These are phyloP conservation scores for Lactifluus subvellereus DNA, from an alignment of 768 basidiomycete genomes.

Conservation along the genomic window DNA sequence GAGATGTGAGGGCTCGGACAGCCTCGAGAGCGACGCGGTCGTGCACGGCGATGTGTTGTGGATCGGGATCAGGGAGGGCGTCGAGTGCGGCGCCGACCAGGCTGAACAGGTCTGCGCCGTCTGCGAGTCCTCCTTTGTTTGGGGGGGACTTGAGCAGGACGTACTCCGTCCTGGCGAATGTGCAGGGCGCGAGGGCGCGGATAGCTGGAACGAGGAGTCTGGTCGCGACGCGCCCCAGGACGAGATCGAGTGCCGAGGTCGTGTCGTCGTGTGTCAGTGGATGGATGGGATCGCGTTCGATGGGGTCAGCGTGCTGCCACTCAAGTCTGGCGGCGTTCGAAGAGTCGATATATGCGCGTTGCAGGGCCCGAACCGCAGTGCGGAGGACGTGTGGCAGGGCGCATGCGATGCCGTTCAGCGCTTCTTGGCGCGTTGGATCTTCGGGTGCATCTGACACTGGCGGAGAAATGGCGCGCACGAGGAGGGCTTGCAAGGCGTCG, in stretches of 20 bases:
- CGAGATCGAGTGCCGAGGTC: neutral
- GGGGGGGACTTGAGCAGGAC: neutral
- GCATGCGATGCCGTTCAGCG: neutral
- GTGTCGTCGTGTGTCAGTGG: neutral
- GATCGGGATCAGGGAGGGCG: neutral
- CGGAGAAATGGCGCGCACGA: conserved; percentile 3
- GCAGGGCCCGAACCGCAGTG: neutral
- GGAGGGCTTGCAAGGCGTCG: neutral
- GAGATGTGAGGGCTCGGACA: conserved; percentile 10
- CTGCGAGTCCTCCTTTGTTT: neutral
- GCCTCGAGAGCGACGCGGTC: conserved; percentile 11
- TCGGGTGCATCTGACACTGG: neutral
- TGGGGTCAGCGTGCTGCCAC: neutral
- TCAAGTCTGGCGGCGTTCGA: neutral
- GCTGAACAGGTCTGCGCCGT: conserved; percentile 1
- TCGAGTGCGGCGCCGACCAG: neutral
- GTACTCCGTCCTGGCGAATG: conserved; percentile 5
- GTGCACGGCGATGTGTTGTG: neutral
- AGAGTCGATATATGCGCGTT: neutral
- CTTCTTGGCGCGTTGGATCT: conserved; percentile 6
- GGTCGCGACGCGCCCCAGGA: conserved; percentile 1
- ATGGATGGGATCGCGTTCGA: neutral
- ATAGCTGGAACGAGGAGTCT: conserved; percentile 9
- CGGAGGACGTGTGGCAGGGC: conserved; percentile 4
- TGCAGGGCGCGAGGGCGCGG: conserved; percentile 11